Evolutionary conservation across 2,329 filamentous ascomycete genomes (phyloP).

Genomic region (Penicillium capsulatum): DNA sequence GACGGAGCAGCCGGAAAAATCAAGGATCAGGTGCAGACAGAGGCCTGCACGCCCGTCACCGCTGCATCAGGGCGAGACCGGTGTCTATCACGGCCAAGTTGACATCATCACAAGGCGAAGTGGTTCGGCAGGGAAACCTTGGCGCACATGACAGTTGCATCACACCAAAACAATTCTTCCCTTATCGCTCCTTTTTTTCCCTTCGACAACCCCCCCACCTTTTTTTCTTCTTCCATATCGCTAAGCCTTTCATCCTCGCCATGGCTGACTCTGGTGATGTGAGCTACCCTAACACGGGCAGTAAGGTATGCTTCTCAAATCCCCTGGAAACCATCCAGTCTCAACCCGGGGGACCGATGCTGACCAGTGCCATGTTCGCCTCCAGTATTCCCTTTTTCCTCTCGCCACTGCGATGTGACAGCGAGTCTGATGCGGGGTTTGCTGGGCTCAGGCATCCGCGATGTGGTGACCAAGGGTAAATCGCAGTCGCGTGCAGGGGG

Average conservation of each 20-base stretch:
- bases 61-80: too few species aligned
- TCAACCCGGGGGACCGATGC: slow-evolving; percentile 1
- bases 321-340: not conserved
- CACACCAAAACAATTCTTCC: slow-evolving; percentile 22
- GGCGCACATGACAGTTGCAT: slow-evolving; percentile 26
- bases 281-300: slow-evolving; percentile 38
- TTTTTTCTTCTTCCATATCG: slow-evolving; percentile 7
- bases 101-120: slow-evolving; percentile 9
- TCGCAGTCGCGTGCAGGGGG: slow-evolving; percentile 1
- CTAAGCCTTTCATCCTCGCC: slow-evolving; percentile 12
- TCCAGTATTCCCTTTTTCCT: slow-evolving; percentile 13
- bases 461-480: slow-evolving; percentile 27
- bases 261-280: slow-evolving; percentile 38
- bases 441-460: slow-evolving; percentile 19
- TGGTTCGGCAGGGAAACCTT: slow-evolving; percentile 15
- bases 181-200: slow-evolving; percentile 16
- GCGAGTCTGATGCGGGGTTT: slow-evolving; percentile 12
- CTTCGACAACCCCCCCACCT: slow-evolving; percentile 8
- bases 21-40: too few species aligned
- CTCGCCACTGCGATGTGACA: slow-evolving; percentile 3
- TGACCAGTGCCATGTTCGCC: slow-evolving; percentile 8
- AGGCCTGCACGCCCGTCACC: too few species aligned
- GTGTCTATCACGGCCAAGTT: too few species aligned
- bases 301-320: slow-evolving; percentile 33
- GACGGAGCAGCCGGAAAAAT: too few species aligned